Conservation (phyloP, 208 protist species). For the Endotrypanum monterogeii region DNA sequence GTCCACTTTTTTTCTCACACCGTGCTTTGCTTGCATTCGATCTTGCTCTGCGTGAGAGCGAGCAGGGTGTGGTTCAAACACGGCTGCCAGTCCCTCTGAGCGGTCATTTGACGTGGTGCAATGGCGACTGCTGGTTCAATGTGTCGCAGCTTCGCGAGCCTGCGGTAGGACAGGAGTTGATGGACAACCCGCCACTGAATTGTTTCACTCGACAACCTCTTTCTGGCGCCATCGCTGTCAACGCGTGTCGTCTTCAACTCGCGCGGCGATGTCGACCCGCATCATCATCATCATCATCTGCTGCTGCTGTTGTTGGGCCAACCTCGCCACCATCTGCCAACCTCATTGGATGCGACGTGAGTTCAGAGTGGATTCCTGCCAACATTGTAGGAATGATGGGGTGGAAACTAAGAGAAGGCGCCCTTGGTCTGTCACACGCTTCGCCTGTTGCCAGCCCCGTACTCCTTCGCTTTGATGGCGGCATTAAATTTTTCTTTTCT, state of each 20-base stretch:
- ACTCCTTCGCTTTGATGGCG: conserved; percentile 2
- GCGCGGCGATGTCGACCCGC: neutral
- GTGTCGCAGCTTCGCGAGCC: conserved; percentile 69
- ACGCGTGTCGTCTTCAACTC: conserved; percentile 62
- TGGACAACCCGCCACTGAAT: conserved; percentile 39
- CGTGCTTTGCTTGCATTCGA: conserved; percentile 27
- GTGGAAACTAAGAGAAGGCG: conserved; percentile 33
- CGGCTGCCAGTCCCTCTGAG: conserved; percentile 17
- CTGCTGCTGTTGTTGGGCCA: conserved; percentile 10
- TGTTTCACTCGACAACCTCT: conserved; percentile 46
- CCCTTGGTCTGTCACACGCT: conserved; percentile 17
- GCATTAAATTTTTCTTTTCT: conserved; percentile 40
- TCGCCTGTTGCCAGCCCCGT: neutral
- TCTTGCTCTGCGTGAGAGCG: conserved; percentile 19
- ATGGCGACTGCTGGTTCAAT: conserved; percentile 75
- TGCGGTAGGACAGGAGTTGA: conserved; percentile 39
- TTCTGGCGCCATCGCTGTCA: conserved; percentile 14
- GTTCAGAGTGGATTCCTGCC: conserved; percentile 37
- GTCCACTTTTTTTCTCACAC: conserved; percentile 36
- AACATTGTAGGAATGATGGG: conserved; percentile 14
- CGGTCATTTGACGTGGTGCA: conserved; percentile 15
- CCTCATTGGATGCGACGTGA: neutral
- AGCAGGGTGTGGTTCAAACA: conserved; percentile 33
- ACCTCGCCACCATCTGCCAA: neutral
- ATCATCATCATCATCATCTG: too few species aligned